Conservation (phyloP, 1,284 basidiomycete genomes). For the Hymenochaete sp. region DNA sequence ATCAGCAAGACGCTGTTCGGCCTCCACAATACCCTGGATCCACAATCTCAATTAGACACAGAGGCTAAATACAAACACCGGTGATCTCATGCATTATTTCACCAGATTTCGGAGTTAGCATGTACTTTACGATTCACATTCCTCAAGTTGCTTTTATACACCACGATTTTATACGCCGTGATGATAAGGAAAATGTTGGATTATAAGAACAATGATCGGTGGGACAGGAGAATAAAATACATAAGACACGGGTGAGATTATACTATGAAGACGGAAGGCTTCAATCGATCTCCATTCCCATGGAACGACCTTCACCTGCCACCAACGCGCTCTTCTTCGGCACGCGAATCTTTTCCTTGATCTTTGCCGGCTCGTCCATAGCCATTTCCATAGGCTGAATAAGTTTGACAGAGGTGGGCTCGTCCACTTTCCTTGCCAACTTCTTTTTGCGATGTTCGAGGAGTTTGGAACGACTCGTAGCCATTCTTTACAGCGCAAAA, state of each 20-base stretch:
- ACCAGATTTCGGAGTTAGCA: not conserved
- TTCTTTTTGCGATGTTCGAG: conserved; percentile 60
- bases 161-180: conserved; percentile 10
- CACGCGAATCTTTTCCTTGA: conserved; percentile 76
- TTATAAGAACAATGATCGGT: not conserved
- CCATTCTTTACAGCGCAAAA: conserved; percentile 55
- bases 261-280: not conserved
- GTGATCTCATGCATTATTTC: conserved; percentile 25
- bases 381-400: conserved; percentile 56
- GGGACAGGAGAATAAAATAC: conserved; percentile 1
- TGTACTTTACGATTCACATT: conserved; percentile 1
- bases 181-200: conserved; percentile 3
- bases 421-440: conserved; percentile 32
- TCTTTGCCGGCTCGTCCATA: conserved; percentile 33
- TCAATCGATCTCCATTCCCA: conserved; percentile 78
- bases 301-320: conserved; percentile 65
- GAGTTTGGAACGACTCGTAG: conserved; percentile 63
- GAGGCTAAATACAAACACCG: conserved; percentile 85
- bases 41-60: conserved; percentile 67
- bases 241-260: conserved; percentile 5
- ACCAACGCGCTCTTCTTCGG: conserved; percentile 70
- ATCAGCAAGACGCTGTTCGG: conserved; percentile 93
- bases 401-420: conserved; percentile 60
- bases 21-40: conserved; percentile 83
- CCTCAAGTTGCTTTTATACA: conserved; percentile 4